These are phyloP conservation scores for Wickerhamiella qilinensis DNA, from an alignment of 805 yeast genomes.

Conservation along the genomic window DNA sequence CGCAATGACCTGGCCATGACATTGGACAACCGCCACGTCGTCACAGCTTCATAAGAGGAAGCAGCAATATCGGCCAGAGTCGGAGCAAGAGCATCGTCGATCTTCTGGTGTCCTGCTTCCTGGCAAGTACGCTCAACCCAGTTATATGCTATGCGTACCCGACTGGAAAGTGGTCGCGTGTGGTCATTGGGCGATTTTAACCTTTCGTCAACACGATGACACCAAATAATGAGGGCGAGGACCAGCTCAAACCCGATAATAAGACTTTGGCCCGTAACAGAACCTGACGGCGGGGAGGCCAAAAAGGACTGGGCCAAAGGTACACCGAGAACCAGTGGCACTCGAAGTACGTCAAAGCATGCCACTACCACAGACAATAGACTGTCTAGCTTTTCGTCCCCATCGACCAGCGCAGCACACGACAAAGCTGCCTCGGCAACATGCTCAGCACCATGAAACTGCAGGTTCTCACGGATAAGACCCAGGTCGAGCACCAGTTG, in stretches of 20 bases:
- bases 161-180: slow-evolving; percentile 1
- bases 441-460: slow-evolving; percentile 4
- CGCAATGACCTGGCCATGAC: slow-evolving; percentile 14
- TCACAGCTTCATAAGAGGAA: slow-evolving; percentile 14
- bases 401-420: neutral
- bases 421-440: slow-evolving; percentile 8
- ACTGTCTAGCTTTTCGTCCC: slow-evolving; percentile 3
- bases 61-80: slow-evolving; percentile 17
- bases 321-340: slow-evolving; percentile 14
- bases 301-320: slow-evolving; percentile 13
- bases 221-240: slow-evolving; percentile 17
- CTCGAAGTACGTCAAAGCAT: slow-evolving; percentile 15
- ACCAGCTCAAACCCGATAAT: slow-evolving; percentile 15
- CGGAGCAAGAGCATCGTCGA: slow-evolving; percentile 13
- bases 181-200: slow-evolving; percentile 2
- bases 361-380: slow-evolving; percentile 11
- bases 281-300: slow-evolving; percentile 12
- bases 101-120: slow-evolving; percentile 11
- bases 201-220: slow-evolving; percentile 16
- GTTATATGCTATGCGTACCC: slow-evolving; percentile 1
- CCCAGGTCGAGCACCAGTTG: slow-evolving; percentile 4
- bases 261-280: slow-evolving; percentile 12
- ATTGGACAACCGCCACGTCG: slow-evolving; percentile 16
- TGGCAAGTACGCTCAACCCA: slow-evolving; percentile 13
- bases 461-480: slow-evolving; percentile 4